These are phyloP conservation scores for Phytopythium cucurbitacearum DNA, from an alignment of 352 stramenopile genomes.

Conservation along the genomic window DNA sequence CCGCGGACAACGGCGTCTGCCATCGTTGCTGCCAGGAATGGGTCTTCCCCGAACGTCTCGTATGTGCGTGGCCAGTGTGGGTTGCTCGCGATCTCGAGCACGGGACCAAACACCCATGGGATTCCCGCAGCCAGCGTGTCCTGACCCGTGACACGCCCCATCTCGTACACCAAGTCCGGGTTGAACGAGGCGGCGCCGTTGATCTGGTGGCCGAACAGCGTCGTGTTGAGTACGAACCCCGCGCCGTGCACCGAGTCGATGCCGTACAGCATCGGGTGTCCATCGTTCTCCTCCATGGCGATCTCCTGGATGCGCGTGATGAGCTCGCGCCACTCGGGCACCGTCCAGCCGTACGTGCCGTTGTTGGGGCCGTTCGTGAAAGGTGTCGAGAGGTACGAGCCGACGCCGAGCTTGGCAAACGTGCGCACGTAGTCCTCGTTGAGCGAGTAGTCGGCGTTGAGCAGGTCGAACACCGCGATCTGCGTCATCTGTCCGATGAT, in stretches of 20 bases:
- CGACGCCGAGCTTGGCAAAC: slow-evolving; percentile 78
- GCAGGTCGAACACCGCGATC: slow-evolving; percentile 81
- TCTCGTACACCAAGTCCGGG: slow-evolving; percentile 43
- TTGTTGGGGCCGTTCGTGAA: slow-evolving; percentile 17
- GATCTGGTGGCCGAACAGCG: slow-evolving; percentile 87
- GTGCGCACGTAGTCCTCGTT: slow-evolving; percentile 57
- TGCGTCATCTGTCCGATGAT: slow-evolving; percentile 91
- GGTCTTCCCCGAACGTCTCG: slow-evolving; percentile 94
- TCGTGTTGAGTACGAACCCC: slow-evolving; percentile 81
- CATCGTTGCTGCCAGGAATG: slow-evolving; percentile 78
- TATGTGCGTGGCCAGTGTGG: slow-evolving; percentile 87
- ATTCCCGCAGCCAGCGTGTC: slow-evolving; percentile 87
- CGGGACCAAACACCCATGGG: slow-evolving; percentile 90
- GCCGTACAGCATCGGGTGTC: slow-evolving; percentile 78
- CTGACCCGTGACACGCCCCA: slow-evolving; percentile 68
- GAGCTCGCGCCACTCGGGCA: slow-evolving; percentile 59
- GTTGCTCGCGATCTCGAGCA: slow-evolving; percentile 85
- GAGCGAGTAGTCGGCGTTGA: slow-evolving; percentile 57
- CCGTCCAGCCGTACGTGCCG: not conserved
- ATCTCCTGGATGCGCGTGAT: slow-evolving; percentile 79
- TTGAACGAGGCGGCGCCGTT: slow-evolving; percentile 90
- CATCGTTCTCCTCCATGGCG: slow-evolving; percentile 45
- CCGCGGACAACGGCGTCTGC: slow-evolving; percentile 70
- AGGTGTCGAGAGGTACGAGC: slow-evolving; percentile 88
- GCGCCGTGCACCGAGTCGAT: slow-evolving; percentile 90